Conservation (phyloP, 345 rosid genomes). For the Durio zibethinus region DNA sequence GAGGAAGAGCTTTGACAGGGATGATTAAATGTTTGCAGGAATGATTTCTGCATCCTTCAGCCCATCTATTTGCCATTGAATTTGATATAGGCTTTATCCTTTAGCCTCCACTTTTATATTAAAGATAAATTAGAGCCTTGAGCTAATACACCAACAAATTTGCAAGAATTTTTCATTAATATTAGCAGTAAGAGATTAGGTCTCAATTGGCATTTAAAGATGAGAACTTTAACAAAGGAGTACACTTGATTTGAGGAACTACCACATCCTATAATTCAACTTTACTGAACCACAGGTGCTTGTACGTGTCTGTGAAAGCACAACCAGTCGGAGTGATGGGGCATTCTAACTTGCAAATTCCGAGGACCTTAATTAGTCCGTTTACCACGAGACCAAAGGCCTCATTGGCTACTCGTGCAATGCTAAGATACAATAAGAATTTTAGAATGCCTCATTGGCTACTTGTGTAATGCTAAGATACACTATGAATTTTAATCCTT, state of each 20-base stretch:
- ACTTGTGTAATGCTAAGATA: neutral
- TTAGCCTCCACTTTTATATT: neutral
- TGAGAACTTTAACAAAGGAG: neutral
- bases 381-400: neutral
- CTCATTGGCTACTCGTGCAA: neutral
- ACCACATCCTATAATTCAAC: neutral
- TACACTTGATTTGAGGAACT: neutral
- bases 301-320: neutral
- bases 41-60: neutral
- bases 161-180: neutral
- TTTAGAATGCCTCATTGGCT: neutral
- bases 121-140: neutral
- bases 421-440: neutral
- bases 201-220: neutral
- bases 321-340: neutral
- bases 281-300: neutral
- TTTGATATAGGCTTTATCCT: constrained; percentile 15
- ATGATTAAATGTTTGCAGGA: neutral
- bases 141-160: neutral
- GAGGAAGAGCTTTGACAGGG: neutral
- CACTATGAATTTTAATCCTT: neutral
- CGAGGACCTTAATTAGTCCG: neutral
- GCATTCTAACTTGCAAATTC: neutral
- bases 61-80: neutral
- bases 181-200: neutral